Conservation (phyloP, 2,329 filamentous ascomycete species). For the Penicillium thymicola region DNA sequence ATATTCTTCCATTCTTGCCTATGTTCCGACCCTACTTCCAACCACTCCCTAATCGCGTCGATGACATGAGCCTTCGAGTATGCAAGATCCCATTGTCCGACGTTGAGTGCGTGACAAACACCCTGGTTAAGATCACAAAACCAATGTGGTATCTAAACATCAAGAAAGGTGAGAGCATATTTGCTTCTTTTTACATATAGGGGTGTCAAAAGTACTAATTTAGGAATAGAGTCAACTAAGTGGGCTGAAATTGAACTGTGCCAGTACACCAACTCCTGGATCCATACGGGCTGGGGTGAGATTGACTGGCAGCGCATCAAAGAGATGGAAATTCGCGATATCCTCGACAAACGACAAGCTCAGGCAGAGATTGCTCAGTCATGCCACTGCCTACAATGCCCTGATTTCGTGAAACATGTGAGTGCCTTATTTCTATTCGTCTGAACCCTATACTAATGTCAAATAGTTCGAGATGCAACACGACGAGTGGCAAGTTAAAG, state of each 20-base stretch:
- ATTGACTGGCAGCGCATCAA: conserved; percentile 77
- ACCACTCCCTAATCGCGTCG: conserved; percentile 62
- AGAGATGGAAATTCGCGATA: conserved; percentile 75
- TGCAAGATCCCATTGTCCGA: conserved; percentile 70
- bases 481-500: conserved; percentile 93
- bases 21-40: conserved; percentile 66
- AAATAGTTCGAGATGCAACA: conserved; percentile 87
- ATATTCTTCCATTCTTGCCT: conserved; percentile 79
- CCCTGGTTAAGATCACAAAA: conserved; percentile 53
- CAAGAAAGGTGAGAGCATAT: conserved; percentile 44
- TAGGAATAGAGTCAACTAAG: conserved; percentile 47
- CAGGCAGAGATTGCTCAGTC: conserved; percentile 62
- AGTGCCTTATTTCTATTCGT: conserved; percentile 38
- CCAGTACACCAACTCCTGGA: conserved; percentile 71
- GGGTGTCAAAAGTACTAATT: conserved; percentile 12
- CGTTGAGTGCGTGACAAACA: conserved; percentile 79
- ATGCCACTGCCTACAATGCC: conserved; percentile 66
- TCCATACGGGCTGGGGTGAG: conserved; percentile 73
- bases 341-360: conserved; percentile 67
- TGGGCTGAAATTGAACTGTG: conserved; percentile 67
- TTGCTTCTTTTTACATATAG: background rate
- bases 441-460: background rate
- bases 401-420: conserved; percentile 82
- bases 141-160: conserved; percentile 49
- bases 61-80: conserved; percentile 66